phyloP scores from a whole-genome alignment of 768 basidiomycete species.

The Aureoboletus auriporus region DNA sequence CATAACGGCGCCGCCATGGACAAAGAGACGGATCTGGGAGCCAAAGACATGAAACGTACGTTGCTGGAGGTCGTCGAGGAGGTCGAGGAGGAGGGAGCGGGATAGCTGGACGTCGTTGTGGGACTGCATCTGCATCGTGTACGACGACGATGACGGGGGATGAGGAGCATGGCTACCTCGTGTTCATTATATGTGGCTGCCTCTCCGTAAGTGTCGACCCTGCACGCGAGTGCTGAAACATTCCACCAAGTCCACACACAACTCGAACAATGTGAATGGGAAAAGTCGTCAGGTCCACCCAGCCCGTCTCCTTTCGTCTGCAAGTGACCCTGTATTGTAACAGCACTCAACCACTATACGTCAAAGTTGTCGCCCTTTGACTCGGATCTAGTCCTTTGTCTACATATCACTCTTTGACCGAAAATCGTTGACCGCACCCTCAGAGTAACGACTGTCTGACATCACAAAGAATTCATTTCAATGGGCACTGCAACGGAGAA shows the following conservation, averaged over 20 bases:
- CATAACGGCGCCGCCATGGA: conserved; percentile 76
- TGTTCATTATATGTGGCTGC: conserved; percentile 1
- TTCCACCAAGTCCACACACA: neutral
- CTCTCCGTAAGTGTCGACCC: too few relatives aligned
- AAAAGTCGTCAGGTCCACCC: too few relatives aligned
- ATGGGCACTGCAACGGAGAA: too few relatives aligned
- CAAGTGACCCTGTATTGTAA: neutral
- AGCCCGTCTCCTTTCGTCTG: too few relatives aligned
- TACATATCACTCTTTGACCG: conserved; percentile 66
- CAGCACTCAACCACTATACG: conserved; percentile 86
- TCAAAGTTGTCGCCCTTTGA: conserved; percentile 77
- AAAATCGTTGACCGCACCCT: too few relatives aligned
- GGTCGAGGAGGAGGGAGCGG: conserved; percentile 33
- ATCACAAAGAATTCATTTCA: too few relatives aligned
- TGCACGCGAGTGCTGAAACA: too few relatives aligned
- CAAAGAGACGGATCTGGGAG: conserved; percentile 53
- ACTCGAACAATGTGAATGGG: too few relatives aligned
- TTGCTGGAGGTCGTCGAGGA: conserved; percentile 51
- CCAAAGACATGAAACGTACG: conserved; percentile 45
- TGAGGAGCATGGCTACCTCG: neutral
- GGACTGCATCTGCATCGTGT: conserved; percentile 24
- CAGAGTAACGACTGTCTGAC: too few relatives aligned
- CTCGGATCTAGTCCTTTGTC: conserved; percentile 50
- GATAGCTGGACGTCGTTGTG: conserved; percentile 36
- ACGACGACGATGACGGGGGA: neutral